Evolutionary conservation across 2,329 filamentous ascomycete genomes (phyloP), one percentile per base, ranked within the genome.

Genomic region (Venturia aucupariae): DNA sequence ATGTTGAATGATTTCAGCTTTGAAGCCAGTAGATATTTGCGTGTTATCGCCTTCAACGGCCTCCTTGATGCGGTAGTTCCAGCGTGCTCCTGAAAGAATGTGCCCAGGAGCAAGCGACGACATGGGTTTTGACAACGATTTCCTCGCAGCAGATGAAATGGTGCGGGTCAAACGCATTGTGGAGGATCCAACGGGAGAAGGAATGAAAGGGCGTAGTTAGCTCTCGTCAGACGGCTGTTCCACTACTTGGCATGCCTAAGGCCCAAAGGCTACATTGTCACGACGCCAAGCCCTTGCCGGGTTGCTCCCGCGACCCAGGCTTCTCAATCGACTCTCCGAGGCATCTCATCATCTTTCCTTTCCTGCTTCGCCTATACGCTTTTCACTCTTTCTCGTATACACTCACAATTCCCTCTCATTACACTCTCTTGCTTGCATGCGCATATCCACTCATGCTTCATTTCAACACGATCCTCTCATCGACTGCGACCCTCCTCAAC

Each of bases 31-130:
- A 41, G 67, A 68, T 64, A 17, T 54, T 55, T 68, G 66, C 24
- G 64, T 67, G 30, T 65, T 66, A 55, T 68, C 66, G 60, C 65
- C 64, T 59, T 63, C 19, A 48, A 68, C 41, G 46, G 44, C 24
- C 42, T 67, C 62, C 5, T 51, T 22, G 39, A 68, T 66, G 61
- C 65, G 67, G 55, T 68, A 68, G 63, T 68, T 65, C 67, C 64
- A 68, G n/a, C 17, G 39, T 51, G 60, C 48, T 32, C 65, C 66
- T 46, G 35, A 32, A 51, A 64, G 46, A 63, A 68, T 62, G 63
- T 64, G 65, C 44, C 61, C 62, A 60, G 66, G 44, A 68, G 67
- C 59, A 65, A 67, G 65, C 17, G 65, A 68, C 63, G 67, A 68
- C 64, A 68, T 67, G 55, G 65, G 62, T 59, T 60, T 65, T 65